Percentiles rank a stretch among this genome's conserved stretches.
phyloP scores from a whole-genome alignment of 2,329 filamentous ascomycete species.

The Fusarium subglutinans region DNA sequence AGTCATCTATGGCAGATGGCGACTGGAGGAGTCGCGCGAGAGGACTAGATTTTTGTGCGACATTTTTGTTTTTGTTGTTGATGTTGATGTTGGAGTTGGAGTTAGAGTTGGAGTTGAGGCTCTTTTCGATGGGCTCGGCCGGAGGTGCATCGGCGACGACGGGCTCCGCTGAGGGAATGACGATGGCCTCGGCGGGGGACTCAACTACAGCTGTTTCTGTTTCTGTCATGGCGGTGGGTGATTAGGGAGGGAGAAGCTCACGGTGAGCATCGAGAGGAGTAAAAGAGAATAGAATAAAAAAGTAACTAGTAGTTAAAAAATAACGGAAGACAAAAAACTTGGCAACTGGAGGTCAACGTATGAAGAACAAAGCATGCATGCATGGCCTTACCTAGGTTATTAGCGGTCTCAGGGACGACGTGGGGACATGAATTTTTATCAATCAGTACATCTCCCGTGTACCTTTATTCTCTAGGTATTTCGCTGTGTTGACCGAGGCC shows the following conservation, averaged over 20 bases:
- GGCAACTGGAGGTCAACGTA: not conserved
- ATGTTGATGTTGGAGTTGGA: not conserved
- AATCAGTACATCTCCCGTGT: slow-evolving; percentile 1
- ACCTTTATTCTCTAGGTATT: not conserved
- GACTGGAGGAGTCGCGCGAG: slow-evolving; percentile 29
- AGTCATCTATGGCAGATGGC: slow-evolving; percentile 55
- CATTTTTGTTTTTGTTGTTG: not conserved
- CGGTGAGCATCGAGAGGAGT: slow-evolving; percentile 23
- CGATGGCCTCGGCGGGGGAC: slow-evolving; percentile 39
- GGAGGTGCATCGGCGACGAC: slow-evolving; percentile 30
- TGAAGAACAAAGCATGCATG: not conserved
- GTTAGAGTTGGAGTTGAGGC: not conserved
- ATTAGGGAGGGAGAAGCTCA: slow-evolving; percentile 24
- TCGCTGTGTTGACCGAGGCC: slow-evolving; percentile 42
- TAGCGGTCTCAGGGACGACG: slow-evolving; percentile 14
- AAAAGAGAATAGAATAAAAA: not conserved
- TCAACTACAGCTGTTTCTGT: slow-evolving; percentile 38
- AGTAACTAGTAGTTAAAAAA: not conserved
- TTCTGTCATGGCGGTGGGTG: slow-evolving; percentile 38
- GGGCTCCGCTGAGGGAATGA: slow-evolving; percentile 37
- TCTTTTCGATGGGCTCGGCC: slow-evolving; percentile 23
- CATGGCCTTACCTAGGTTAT: not conserved
- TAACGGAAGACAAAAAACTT: not conserved
- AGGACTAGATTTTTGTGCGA: not conserved
- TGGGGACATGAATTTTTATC: slow-evolving; percentile 14